A percentile compares a stretch with the other conserved stretches of the same genome.
phyloP scores from a whole-genome alignment of 2,329 filamentous ascomycete genomes.

The Diaporthe nobilis region DNA sequence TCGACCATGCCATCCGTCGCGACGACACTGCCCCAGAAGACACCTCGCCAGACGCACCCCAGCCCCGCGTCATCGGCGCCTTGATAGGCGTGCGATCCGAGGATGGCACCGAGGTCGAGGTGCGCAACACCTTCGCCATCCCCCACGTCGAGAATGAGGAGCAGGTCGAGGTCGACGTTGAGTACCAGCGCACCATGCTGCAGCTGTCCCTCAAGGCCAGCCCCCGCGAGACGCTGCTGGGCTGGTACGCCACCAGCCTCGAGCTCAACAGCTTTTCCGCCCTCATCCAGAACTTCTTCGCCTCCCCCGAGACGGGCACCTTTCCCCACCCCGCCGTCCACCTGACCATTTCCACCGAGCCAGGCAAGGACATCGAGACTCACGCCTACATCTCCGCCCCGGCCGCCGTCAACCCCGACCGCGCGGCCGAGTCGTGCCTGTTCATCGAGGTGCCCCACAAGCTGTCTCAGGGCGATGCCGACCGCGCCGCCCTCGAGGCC shows the following conservation, averaged over 20 bases:
- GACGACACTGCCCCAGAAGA: constrained; percentile 64
- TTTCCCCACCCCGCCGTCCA: constrained; percentile 98
- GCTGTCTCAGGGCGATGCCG: constrained; percentile 82
- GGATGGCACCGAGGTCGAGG: constrained; percentile 96
- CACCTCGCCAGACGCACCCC: constrained; percentile 72
- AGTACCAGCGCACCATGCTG: constrained; percentile 99
- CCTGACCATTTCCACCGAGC: constrained; percentile 91
- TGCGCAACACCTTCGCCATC: constrained; percentile 96
- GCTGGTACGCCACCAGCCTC: constrained; percentile 98
- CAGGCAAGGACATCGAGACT: constrained; percentile 90
- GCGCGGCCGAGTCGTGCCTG: constrained; percentile 94
- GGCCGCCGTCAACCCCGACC: constrained; percentile 94
- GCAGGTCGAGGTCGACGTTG: constrained; percentile 99
- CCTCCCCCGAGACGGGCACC: constrained; percentile 94
- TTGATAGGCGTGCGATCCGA: constrained; percentile 93
- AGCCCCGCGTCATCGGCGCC: constrained; percentile 91
- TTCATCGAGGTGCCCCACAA: constrained; percentile 98
- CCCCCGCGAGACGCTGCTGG: constrained; percentile 93
- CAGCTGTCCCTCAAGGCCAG: constrained; percentile 93
- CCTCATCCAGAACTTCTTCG: constrained; percentile 99
- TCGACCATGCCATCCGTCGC: constrained; percentile 94
- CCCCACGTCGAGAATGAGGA: constrained; percentile 98
- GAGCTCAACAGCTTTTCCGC: constrained; percentile 99
- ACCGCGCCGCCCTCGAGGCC: constrained; percentile 79
- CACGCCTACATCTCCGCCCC: constrained; percentile 96